Percentiles rank a stretch among this genome's conserved stretches.
phyloP scores from a whole-genome alignment of 192 early-diverging fungal species.

The Endogone sp. region DNA sequence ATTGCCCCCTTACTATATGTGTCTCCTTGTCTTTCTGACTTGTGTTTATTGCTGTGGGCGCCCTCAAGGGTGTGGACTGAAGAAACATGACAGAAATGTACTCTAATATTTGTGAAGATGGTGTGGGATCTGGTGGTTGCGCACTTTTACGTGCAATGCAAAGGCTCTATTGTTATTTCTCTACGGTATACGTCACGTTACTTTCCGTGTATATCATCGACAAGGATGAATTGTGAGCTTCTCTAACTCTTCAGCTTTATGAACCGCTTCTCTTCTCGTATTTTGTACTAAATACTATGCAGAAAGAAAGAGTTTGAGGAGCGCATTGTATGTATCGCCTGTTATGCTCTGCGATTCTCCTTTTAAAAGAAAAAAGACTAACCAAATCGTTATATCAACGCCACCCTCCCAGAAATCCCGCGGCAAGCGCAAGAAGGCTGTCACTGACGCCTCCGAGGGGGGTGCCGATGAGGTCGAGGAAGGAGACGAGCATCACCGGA shows the following conservation, averaged over 20 bases:
- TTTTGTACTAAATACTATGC: neutral
- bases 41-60: neutral
- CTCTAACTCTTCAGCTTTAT: constrained; percentile 3
- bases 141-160: neutral
- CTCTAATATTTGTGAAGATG: neutral
- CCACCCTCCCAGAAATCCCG: neutral
- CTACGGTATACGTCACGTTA: neutral
- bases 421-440: neutral
- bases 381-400: too few species aligned
- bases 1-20: neutral
- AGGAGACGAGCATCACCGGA: neutral
- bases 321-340: constrained; percentile 18
- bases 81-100: neutral
- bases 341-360: too few species aligned
- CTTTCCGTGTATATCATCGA: neutral
- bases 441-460: neutral
- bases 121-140: neutral
- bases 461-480: neutral
- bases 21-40: neutral
- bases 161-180: neutral
- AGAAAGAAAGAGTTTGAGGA: constrained; percentile 27
- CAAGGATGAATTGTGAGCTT: neutral
- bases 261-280: constrained; percentile 6
- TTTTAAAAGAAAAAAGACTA: too few species aligned
- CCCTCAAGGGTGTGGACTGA: neutral